Evolutionary conservation across 352 stramenopile genomes (phyloP), one percentile per base, ranked within the genome.

Genomic region (Pythium aquatile): DNA sequence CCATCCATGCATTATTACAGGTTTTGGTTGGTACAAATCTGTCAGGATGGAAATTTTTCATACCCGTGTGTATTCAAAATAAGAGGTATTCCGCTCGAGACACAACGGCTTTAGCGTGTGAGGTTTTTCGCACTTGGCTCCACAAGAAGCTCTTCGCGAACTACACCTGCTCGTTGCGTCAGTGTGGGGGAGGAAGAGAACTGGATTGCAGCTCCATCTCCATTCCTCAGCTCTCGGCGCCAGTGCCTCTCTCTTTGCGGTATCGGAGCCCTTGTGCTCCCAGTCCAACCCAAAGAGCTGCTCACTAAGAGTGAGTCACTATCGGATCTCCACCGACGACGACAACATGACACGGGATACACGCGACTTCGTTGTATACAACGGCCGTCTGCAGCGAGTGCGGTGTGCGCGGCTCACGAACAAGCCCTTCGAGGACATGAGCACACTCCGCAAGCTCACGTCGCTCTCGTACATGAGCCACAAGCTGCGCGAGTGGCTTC

Each of bases 401-500:
- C 61, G 62, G 24, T 59, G 54, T 24, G 33, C 54, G 14, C 62
- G 56, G 30, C 26, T 54, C 10, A 28, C 20, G 11, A 58, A 40
- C 37, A 66, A 66, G 47, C 67, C 61, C 17, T 62, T 61, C 47
- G 68, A 82, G 13, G 78, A 84, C 20, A 65, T 59, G 58, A 75
- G 74, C 62, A 73, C 65, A 9, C 59, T 88, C 17, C 77, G 76
- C 44, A 88, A 88, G 59, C 72, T 85, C 65, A 80, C 76, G 63
- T 91, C 83, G 47, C 55, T 91, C 37, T 71, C 52, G 35, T 90
- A 90, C 63, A 69, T 88, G 44, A 61, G 72, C 52, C 55, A 69
- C 60, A 89, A 90, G 60, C 33, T 91, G 42, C 78, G 74, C 54
- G 61, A 65, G 51, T 77, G 75, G 63, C 74, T 91, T n/a, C 78